Conservation (phyloP, 2,329 filamentous ascomycete genomes). For the Sarocladium oryzae region DNA sequence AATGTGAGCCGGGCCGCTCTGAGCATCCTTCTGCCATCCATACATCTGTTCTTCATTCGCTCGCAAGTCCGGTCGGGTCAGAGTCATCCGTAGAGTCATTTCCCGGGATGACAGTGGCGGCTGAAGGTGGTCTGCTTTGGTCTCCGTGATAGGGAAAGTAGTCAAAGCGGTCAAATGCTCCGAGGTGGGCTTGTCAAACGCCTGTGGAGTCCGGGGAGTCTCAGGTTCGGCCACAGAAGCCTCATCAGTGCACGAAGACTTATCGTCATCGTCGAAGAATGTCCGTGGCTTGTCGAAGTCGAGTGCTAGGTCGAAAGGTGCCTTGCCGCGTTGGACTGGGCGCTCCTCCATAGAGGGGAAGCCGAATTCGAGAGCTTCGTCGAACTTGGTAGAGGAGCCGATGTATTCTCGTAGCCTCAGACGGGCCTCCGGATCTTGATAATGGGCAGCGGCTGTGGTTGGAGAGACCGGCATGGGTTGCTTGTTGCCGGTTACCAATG, state of each 20-base stretch:
- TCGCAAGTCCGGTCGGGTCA: conserved; percentile 82
- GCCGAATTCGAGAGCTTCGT: conserved; percentile 89
- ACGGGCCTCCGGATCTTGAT: conserved; percentile 83
- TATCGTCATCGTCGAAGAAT: conserved; percentile 49
- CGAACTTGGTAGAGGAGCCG: conserved; percentile 87
- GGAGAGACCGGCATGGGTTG: conserved; percentile 45
- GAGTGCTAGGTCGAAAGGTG: conserved; percentile 23
- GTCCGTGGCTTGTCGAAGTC: conserved; percentile 43
- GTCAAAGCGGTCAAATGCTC: conserved; percentile 20
- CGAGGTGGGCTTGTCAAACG: conserved; percentile 32
- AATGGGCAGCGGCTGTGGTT: conserved; percentile 61
- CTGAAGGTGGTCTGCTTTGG: conserved; percentile 40
- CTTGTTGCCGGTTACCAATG: conserved; percentile 42
- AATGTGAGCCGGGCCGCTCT: conserved; percentile 37
- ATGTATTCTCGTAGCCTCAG: conserved; percentile 81
- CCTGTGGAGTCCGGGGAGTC: conserved; percentile 50
- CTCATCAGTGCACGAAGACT: conserved; percentile 48
- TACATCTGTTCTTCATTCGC: conserved; percentile 67
- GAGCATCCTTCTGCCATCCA: conserved; percentile 49
- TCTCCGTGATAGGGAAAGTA: conserved; percentile 19
- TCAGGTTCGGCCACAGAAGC: conserved; percentile 51
- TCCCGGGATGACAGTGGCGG: conserved; percentile 59
- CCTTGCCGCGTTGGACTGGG: conserved; percentile 22
- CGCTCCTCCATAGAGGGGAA: conserved; percentile 63
- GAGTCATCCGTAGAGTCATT: conserved; percentile 94